A percentile compares a stretch with the other conserved stretches of the same genome.
These are phyloP conservation scores for Talaromyces sp. DNA, from an alignment of 2,329 filamentous ascomycete genomes.

Conservation along the genomic window DNA sequence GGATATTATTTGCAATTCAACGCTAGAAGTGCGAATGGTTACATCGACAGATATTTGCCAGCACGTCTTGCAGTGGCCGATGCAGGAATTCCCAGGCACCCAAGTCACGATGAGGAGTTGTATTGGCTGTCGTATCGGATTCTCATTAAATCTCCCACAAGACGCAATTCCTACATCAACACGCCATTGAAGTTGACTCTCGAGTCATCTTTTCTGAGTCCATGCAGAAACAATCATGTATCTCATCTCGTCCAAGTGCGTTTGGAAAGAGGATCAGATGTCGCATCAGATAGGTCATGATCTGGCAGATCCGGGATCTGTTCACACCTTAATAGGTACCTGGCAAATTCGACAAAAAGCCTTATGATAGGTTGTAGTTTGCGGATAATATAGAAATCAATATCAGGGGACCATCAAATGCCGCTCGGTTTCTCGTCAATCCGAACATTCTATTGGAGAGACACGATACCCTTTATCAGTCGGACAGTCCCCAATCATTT, in stretches of 20 bases:
- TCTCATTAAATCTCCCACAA: background rate
- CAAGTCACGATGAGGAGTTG: background rate
- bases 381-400: background rate
- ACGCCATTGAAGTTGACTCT: background rate
- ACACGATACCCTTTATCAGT: background rate
- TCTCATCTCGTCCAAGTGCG: background rate
- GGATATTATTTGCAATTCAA: conserved; percentile 1
- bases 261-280: background rate
- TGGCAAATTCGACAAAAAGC: background rate
- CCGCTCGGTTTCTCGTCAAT: background rate
- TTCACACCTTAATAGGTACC: background rate
- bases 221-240: background rate
- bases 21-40: conserved; percentile 10
- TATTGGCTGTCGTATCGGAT: background rate
- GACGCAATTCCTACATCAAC: no score
- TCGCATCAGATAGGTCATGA: background rate
- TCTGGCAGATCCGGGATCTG: background rate
- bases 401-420: background rate
- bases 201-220: background rate
- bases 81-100: background rate
- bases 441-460: background rate
- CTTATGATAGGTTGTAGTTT: background rate
- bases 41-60: conserved; percentile 1
- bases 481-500: background rate
- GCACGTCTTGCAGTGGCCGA: conserved; percentile 1